Evolutionary conservation across 495 filamentous ascomycete genomes (phyloP), one percentile per base, ranked within the genome.

Genomic region (Neurospora cerealis): DNA sequence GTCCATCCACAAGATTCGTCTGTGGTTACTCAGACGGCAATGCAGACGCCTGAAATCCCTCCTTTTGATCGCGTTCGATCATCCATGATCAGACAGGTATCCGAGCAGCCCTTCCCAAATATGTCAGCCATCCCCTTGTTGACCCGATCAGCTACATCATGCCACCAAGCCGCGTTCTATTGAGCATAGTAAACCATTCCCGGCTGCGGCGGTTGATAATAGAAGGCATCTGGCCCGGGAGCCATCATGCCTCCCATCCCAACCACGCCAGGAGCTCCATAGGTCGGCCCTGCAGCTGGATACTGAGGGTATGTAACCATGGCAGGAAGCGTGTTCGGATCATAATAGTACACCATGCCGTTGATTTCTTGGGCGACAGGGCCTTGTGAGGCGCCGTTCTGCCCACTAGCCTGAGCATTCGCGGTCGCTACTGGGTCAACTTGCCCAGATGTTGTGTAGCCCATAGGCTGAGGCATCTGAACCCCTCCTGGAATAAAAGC

Each of bases 311-410:
- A 87, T 2, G 79, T 80, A 38, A 86, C 81, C 73, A 89, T 86
- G 10, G 87, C 79, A 54, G 86, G 86, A 73, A 93, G 83, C 80
- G 96, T 92, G 11, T 90, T 86, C 39, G 92, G 86, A 78, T 97
- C 91, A 73, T 94, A 94, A 80, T 97, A 99, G 81, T 97, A 98
- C 5, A 97, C 94, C 85, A 95, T 98, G 69, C 96, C 96, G 75
- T 95, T 94, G 75, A 90, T 88, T 83, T 98, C 96, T 79, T 97
- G 95, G 3, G 94, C 93, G 69, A 98, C 92, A 37, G 93, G 91
- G 75, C 89, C 91, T 9, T 88, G 80, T 72, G 89, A 88, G 4
- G 87, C 82, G 2, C 75, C 73, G 24, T 74, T 74, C 54, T 79
- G 81, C 11, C 74, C 76, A 32, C 48, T 13, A 15, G 74, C 32